Evolutionary conservation across 345 rosid genomes (phyloP), one percentile per base, ranked within the genome.

Genomic region (Eucalyptus melliodora): DNA sequence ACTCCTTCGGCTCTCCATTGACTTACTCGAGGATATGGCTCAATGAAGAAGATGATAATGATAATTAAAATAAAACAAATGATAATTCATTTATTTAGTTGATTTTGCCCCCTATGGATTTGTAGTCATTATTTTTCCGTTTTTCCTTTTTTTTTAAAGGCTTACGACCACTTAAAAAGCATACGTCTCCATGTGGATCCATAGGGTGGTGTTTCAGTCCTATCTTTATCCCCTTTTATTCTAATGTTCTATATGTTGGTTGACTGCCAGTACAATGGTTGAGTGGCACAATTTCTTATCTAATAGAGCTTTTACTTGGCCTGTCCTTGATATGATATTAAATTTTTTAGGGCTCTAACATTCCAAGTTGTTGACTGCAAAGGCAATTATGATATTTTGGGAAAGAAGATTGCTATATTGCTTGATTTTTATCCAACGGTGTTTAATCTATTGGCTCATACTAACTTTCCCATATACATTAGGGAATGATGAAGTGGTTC

Each of bases 331-430:
- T 14, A 15, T 62, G 72, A 14, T 14, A 30, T 30, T 62, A 65
- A n/a, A 15, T 65, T n/a, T n/a, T 65, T 4, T 65, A 14, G 56
- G 72, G 72, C 31, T 65, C 72, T 44, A 44, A 30, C 0, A 19
- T 65, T 65, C 19, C 19, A 14, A 30, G 9, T 60, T 30, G 37
- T 65, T 65, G 37, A 65, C 2, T 65, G 37, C 72, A 13, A 31
- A 30, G 2, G 19, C 37, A 65, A 65, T 65, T 14, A 65, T 65
- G 17, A 65, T 65, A 92, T 97, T 96, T 87, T 53, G 56, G 98
- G 96, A 94, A 95, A 94, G 98, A 97, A 96, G 91, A 93, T 93
- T 10, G 96, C 1, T 53, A 4, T 53, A 53, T 53, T 53, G 56
- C 56, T 53, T 53, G 56, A 2, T 53, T 53, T 19, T 53, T 53